phyloP scores from a whole-genome alignment of 129 eudicot genomes.

The Chrysanthemum seticuspe region DNA sequence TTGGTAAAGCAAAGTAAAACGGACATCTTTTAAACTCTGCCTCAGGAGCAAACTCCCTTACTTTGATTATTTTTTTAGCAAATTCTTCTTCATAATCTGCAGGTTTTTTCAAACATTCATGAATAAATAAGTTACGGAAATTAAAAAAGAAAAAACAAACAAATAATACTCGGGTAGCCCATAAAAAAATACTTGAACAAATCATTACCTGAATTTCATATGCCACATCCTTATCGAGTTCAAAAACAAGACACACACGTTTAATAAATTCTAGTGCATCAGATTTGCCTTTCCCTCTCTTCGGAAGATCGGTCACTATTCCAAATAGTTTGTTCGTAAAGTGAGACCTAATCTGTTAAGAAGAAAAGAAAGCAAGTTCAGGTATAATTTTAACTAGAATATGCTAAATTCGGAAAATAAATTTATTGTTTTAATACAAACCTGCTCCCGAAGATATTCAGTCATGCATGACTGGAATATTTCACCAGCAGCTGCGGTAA shows the following conservation, averaged over 20 bases:
- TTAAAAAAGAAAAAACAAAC: background rate
- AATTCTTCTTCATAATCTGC: slow-evolving; percentile 86
- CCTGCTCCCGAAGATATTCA: slow-evolving; percentile 75
- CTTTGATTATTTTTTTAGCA: slow-evolving; percentile 60
- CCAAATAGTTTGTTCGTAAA: slow-evolving; percentile 70
- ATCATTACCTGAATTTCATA: slow-evolving; percentile 80
- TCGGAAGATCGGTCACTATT: slow-evolving; percentile 56
- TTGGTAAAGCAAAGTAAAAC: slow-evolving; percentile 62
- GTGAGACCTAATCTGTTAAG: slow-evolving; percentile 62
- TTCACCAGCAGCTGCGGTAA: slow-evolving; percentile 83
- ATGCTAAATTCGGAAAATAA: background rate
- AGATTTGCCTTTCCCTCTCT: slow-evolving; percentile 47
- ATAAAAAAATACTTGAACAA: background rate
- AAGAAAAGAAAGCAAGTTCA: slow-evolving; percentile 7
- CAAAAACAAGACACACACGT: slow-evolving; percentile 80
- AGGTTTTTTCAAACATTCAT: background rate
- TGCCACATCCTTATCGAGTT: slow-evolving; percentile 82
- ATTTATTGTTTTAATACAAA: slow-evolving; percentile 10
- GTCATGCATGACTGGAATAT: slow-evolving; percentile 53
- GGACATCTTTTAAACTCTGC: slow-evolving; percentile 62
- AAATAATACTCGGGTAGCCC: background rate
- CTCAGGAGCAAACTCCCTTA: slow-evolving; percentile 89
- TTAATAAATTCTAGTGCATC: slow-evolving; percentile 80
- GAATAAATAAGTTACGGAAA: too few species aligned
- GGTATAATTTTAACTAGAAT: slow-evolving; percentile 2